phyloP scores from a whole-genome alignment of 2,329 filamentous ascomycete species.

The Aspergillus sp. region DNA sequence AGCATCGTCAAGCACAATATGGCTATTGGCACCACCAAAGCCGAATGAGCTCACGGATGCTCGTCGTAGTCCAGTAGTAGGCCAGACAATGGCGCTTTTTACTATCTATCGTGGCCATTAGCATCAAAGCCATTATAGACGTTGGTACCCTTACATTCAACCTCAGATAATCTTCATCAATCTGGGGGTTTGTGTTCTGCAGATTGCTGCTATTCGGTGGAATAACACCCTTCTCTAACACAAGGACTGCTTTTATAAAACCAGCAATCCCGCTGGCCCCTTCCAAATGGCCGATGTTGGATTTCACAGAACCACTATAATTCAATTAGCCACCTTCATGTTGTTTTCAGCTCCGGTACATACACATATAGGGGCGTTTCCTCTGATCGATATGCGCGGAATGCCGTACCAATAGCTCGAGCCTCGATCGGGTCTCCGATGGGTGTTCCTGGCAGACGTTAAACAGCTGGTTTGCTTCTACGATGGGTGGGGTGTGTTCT shows the following conservation, averaged over 20 bases:
- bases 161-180: slow-evolving; percentile 8
- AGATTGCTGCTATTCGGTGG: slow-evolving; percentile 42
- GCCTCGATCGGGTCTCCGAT: slow-evolving; percentile 27
- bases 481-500: background rate
- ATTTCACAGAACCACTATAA: slow-evolving; percentile 8
- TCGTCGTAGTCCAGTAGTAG: slow-evolving; percentile 18
- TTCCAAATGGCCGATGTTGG: slow-evolving; percentile 26
- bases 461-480: too few relatives aligned
- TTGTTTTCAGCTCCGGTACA: background rate
- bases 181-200: slow-evolving; percentile 6
- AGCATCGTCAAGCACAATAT: slow-evolving; percentile 28
- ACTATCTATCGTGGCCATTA: slow-evolving; percentile 12
- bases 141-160: slow-evolving; percentile 3
- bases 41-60: slow-evolving; percentile 31
- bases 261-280: slow-evolving; percentile 43
- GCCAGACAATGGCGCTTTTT: slow-evolving; percentile 20
- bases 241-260: slow-evolving; percentile 47
- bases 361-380: slow-evolving; percentile 9
- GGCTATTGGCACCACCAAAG: slow-evolving; percentile 29
- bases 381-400: slow-evolving; percentile 1
- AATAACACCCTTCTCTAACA: slow-evolving; percentile 48
- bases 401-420: slow-evolving; percentile 16
- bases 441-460: slow-evolving; percentile 35
- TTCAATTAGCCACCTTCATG: background rate
- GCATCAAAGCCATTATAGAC: background rate